A percentile compares a stretch with the other conserved stretches of the same genome.
Conservation (phyloP, 306 rosid genomes). For the Castanea crenata region DNA sequence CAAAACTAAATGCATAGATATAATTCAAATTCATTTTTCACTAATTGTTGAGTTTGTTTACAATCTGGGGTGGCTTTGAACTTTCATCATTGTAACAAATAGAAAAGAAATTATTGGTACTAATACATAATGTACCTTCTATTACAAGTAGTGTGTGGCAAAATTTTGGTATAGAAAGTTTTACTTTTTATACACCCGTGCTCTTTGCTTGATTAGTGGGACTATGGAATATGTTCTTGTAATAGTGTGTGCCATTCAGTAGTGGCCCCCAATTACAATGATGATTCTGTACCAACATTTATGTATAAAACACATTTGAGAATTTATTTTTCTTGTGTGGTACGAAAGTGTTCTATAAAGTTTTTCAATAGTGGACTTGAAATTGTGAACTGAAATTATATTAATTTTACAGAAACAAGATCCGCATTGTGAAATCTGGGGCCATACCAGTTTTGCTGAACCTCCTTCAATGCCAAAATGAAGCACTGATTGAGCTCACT, state of each 20-base stretch:
- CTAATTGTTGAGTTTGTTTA: neutral
- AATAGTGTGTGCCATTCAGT: slow-evolving; percentile 32
- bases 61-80: neutral
- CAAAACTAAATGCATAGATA: neutral
- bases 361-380: slow-evolving; percentile 10
- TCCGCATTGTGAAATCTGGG: slow-evolving; percentile 53
- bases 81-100: neutral
- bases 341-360: slow-evolving; percentile 22
- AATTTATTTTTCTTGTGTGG: slow-evolving; percentile 27
- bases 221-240: slow-evolving; percentile 46
- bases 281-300: slow-evolving; percentile 37
- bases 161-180: slow-evolving; percentile 6
- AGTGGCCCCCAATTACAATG: slow-evolving; percentile 17
- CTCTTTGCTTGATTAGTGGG: slow-evolving; percentile 32
- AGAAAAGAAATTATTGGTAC: neutral
- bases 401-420: slow-evolving; percentile 60
- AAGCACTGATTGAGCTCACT: slow-evolving; percentile 42
- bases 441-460: slow-evolving; percentile 51
- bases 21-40: neutral
- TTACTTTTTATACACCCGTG: slow-evolving; percentile 25
- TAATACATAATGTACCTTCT: neutral
- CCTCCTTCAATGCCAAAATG: slow-evolving; percentile 56
- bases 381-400: neutral
- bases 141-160: neutral
- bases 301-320: slow-evolving; percentile 12